These are phyloP conservation scores for Fusarium veterinarium DNA, from an alignment of 2,329 filamentous ascomycete genomes.

Conservation along the genomic window DNA sequence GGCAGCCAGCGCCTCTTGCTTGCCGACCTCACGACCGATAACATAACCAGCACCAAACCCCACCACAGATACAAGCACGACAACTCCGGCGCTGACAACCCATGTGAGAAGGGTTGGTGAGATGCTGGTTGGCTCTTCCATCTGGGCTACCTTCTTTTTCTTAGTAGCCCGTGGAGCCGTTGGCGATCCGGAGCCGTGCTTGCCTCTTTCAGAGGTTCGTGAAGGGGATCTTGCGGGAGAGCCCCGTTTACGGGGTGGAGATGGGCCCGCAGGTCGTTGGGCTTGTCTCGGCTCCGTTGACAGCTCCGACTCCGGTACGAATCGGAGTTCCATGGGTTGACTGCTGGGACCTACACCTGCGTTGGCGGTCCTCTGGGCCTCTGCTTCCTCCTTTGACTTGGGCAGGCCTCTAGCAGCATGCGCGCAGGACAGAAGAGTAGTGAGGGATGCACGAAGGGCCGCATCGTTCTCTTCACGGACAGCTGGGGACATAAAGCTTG, in stretches of 20 bases:
- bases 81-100: slow-evolving; percentile 74
- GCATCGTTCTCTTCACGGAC: slow-evolving; percentile 92
- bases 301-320: slow-evolving; percentile 71
- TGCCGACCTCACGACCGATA: slow-evolving; percentile 73
- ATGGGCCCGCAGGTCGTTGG: slow-evolving; percentile 36
- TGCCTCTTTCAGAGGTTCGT: slow-evolving; percentile 58
- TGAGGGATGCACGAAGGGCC: slow-evolving; percentile 90
- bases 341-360: slow-evolving; percentile 58
- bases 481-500: slow-evolving; percentile 77
- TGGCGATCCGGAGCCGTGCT: slow-evolving; percentile 58
- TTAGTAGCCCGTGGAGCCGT: slow-evolving; percentile 62
- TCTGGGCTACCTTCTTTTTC: slow-evolving; percentile 66
- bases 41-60: slow-evolving; percentile 77
- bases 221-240: slow-evolving; percentile 49
- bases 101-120: slow-evolving; percentile 72
- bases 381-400: slow-evolving; percentile 67
- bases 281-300: slow-evolving; percentile 51
- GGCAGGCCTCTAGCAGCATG: slow-evolving; percentile 86
- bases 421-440: slow-evolving; percentile 93
- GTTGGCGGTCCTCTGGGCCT: slow-evolving; percentile 49
- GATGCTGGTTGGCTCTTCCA: slow-evolving; percentile 58
- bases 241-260: slow-evolving; percentile 42
- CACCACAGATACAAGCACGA: slow-evolving; percentile 75
- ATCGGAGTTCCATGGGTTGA: slow-evolving; percentile 68
- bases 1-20: slow-evolving; percentile 65